These are phyloP conservation scores for Candida nemodendra DNA, from an alignment of 805 yeast genomes.

Conservation along the genomic window DNA sequence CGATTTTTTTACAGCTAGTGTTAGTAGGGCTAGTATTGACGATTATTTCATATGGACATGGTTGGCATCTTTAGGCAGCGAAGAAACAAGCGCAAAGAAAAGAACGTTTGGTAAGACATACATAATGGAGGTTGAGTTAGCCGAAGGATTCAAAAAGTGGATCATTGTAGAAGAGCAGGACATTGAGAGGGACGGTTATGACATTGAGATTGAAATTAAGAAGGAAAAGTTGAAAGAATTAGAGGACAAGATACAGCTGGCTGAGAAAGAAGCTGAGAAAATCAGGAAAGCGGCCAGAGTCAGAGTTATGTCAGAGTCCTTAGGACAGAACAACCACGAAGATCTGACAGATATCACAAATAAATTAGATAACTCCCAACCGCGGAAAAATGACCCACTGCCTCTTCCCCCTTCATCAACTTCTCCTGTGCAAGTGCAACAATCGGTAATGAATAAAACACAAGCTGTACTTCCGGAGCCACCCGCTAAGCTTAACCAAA, in stretches of 20 bases:
- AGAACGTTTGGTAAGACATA: conserved; percentile 76
- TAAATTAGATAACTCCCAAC: neutral
- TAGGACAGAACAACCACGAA: conserved; percentile 1
- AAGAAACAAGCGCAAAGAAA: conserved; percentile 64
- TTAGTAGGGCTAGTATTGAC: conserved; percentile 68
- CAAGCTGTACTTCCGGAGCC: neutral
- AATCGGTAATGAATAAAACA: neutral
- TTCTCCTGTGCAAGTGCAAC: neutral
- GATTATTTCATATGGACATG: conserved; percentile 93
- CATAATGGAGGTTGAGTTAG: conserved; percentile 76
- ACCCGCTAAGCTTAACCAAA: neutral
- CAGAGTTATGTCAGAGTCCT: conserved; percentile 12
- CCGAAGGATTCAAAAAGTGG: conserved; percentile 76
- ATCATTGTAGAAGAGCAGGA: conserved; percentile 69
- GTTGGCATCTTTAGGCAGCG: conserved; percentile 74
- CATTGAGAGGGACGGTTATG: conserved; percentile 37
- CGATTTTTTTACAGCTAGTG: conserved; percentile 41
- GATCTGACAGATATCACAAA: conserved; percentile 19
- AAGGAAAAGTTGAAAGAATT: conserved; percentile 32
- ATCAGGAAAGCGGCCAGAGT: conserved; percentile 16
- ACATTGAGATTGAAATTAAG: conserved; percentile 34
- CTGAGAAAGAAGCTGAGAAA: conserved; percentile 28
- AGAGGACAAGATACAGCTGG: conserved; percentile 27
- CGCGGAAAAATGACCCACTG: conserved; percentile 8
- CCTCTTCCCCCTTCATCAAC: conserved; percentile 9